A percentile compares a stretch with the other conserved stretches of the same genome.
phyloP scores from a whole-genome alignment of 2,329 filamentous ascomycete genomes.

The Venturia oleaginea region DNA sequence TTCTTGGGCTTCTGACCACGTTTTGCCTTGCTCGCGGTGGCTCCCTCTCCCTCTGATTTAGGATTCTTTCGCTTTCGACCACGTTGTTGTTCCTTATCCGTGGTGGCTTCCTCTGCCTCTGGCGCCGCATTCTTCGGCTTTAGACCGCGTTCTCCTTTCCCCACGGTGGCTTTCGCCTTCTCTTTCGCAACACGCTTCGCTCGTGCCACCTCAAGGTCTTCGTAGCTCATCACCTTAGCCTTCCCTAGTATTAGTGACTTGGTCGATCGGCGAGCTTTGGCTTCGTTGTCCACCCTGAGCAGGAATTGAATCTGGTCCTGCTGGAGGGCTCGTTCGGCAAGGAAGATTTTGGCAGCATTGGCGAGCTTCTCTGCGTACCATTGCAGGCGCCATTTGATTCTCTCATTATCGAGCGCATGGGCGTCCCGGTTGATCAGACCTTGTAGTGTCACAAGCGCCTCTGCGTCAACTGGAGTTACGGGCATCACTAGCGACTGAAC shows the following conservation, averaged over 20 bases:
- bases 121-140: no score
- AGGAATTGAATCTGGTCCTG: constrained; percentile 22
- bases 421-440: constrained; percentile 17
- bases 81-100: no score
- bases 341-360: constrained; percentile 19
- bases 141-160: no score
- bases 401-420: constrained; percentile 17
- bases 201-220: constrained; percentile 20
- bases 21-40: no score
- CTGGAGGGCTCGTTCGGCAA: constrained; percentile 19
- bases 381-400: constrained; percentile 18
- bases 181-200: no score
- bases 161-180: no score
- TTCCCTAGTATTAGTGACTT: constrained; percentile 20
- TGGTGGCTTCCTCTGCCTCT: no score
- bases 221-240: constrained; percentile 21
- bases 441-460: not conserved
- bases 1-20: no score
- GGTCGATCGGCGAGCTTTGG: constrained; percentile 20
- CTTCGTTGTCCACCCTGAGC: constrained; percentile 21
- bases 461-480: no score
- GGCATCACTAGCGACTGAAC: no score
- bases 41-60: no score
- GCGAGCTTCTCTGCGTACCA: constrained; percentile 10
- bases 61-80: no score